Percentiles rank a stretch among this genome's conserved stretches.
Evolutionary conservation across 1,139 yeast species (phyloP).

Genomic region (Scheffersomyces segobiensis): DNA sequence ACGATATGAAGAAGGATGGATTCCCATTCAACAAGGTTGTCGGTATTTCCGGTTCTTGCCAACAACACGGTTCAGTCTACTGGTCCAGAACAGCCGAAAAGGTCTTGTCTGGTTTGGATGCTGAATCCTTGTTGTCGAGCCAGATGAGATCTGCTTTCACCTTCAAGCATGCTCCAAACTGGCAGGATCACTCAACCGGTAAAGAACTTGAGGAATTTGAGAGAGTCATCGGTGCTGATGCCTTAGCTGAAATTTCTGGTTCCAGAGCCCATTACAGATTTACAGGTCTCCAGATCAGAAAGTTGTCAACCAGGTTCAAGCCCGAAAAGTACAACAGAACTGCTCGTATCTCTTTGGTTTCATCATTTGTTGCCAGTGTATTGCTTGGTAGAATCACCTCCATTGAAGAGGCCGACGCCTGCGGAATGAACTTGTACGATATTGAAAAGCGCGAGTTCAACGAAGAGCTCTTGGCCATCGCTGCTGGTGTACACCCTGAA

Average conservation of each 20-base stretch:
- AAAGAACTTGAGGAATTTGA: constrained; percentile 67
- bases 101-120: constrained; percentile 32
- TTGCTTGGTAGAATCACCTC: constrained; percentile 63
- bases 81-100: constrained; percentile 59
- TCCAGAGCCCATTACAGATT: constrained; percentile 88
- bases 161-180: constrained; percentile 73
- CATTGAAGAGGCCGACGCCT: constrained; percentile 82
- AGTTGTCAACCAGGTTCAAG: constrained; percentile 52
- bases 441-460: constrained; percentile 53
- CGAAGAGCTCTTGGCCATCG: constrained; percentile 50
- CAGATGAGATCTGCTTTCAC: constrained; percentile 57
- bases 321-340: constrained; percentile 60
- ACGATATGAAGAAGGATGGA: constrained; percentile 48
- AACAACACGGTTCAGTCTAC: constrained; percentile 89
- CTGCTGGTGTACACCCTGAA: constrained; percentile 49
- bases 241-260: constrained; percentile 71
- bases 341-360: constrained; percentile 66
- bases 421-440: constrained; percentile 90
- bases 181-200: constrained; percentile 93
- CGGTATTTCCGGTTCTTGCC: constrained; percentile 84
- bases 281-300: constrained; percentile 87
- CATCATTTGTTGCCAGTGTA: constrained; percentile 75
- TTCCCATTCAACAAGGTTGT: constrained; percentile 63
- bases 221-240: constrained; percentile 55
- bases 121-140: constrained; percentile 32